Evolutionary conservation across 2,329 filamentous ascomycete genomes (phyloP).

Genomic region (Microdochium paspali): DNA sequence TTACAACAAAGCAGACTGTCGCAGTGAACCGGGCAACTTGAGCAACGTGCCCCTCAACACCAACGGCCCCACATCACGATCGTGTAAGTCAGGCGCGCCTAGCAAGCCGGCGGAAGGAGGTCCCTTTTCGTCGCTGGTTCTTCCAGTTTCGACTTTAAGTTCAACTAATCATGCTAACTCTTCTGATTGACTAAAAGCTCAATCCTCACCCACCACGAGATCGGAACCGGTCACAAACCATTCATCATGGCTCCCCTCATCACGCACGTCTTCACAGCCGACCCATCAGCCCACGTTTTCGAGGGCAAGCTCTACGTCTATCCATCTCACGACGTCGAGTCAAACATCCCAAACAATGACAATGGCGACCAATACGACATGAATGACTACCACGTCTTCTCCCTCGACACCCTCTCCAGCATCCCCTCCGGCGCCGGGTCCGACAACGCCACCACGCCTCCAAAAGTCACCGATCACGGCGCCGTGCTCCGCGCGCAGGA

Average conservation of each 20-base stretch:
- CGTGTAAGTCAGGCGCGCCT: slow-evolving; percentile 1
- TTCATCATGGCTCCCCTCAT: slow-evolving; percentile 50
- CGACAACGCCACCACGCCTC: slow-evolving; percentile 38
- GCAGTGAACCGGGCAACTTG: not conserved
- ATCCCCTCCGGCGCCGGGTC: slow-evolving; percentile 46
- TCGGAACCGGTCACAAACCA: slow-evolving; percentile 14
- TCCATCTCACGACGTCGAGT: slow-evolving; percentile 71
- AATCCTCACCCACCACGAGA: too few relatives aligned
- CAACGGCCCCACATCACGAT: slow-evolving; percentile 15
- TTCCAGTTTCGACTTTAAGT: too few relatives aligned
- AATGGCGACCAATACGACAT: slow-evolving; percentile 83
- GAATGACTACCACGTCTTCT: slow-evolving; percentile 68
- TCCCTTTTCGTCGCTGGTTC: too few relatives aligned
- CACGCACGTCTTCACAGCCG: slow-evolving; percentile 68
- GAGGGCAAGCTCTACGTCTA: slow-evolving; percentile 69
- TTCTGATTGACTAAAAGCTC: too few relatives aligned
- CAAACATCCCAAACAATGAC: slow-evolving; percentile 67
- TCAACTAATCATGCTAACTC: too few relatives aligned
- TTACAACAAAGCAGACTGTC: slow-evolving; percentile 1
- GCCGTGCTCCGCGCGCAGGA: slow-evolving; percentile 55
- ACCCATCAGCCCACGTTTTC: slow-evolving; percentile 75
- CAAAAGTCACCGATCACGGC: slow-evolving; percentile 60
- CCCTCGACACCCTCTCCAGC: not conserved
- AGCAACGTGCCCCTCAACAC: slow-evolving; percentile 11
- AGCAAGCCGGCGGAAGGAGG: too few relatives aligned